Evolutionary conservation across 2,329 filamentous ascomycete species (phyloP).

Genomic region (Apiospora koreana): DNA sequence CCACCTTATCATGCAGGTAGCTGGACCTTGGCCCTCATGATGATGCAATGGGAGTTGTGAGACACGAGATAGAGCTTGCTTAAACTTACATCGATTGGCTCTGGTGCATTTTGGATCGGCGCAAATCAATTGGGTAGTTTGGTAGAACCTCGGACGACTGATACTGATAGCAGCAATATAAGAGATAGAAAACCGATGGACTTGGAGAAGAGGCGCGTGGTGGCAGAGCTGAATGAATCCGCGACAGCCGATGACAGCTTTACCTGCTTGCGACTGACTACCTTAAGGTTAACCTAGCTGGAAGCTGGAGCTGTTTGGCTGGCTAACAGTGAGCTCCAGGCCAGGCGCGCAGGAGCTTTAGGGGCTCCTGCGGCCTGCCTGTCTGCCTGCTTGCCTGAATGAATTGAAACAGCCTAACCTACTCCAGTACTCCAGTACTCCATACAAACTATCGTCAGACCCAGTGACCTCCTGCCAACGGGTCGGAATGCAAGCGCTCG

Average conservation of each 20-base stretch:
- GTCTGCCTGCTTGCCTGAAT: neutral
- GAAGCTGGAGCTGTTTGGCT: too few species aligned
- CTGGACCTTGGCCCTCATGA: neutral
- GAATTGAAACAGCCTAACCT: neutral
- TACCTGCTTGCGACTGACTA: too few species aligned
- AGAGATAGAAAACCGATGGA: neutral
- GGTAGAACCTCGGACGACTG: neutral
- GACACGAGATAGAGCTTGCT: neutral
- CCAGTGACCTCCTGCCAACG: neutral
- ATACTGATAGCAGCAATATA: neutral
- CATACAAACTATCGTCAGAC: neutral
- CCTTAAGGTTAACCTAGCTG: too few species aligned
- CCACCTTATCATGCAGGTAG: neutral
- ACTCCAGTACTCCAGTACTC: too few species aligned
- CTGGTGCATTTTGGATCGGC: neutral
- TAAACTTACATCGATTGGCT: neutral
- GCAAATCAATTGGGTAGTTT: neutral
- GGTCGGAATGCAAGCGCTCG: neutral
- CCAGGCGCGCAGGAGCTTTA: too few species aligned
- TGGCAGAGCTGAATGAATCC: too few species aligned
- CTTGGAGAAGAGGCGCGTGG: neutral
- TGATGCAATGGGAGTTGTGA: slow-evolving; percentile 5
- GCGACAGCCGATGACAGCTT: too few species aligned
- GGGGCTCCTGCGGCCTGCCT: too few species aligned
- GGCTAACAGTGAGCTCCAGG: too few species aligned